Conservation (phyloP, 345 rosid genomes). For the Sisymbrium altissimum region DNA sequence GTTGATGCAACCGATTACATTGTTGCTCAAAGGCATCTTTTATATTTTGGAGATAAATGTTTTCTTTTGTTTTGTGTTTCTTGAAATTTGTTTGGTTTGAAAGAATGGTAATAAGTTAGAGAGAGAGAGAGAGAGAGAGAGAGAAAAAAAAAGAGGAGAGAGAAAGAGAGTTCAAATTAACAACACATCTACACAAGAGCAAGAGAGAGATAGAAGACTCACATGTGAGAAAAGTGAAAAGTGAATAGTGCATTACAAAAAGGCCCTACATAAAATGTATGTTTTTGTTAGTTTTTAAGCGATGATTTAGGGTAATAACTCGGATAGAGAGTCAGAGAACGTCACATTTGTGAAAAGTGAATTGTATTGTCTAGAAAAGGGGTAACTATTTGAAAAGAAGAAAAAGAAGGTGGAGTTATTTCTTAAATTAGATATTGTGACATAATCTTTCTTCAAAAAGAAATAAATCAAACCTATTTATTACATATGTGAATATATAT, state of each 20-base stretch:
- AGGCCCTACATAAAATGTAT: not conserved
- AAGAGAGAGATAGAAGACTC: not conserved
- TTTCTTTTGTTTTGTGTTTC: not conserved
- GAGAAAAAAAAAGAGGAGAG: not conserved
- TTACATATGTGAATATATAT: not conserved
- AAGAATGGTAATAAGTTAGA: constrained; percentile 3
- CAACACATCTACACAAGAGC: too few relatives aligned
- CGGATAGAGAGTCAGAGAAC: not conserved
- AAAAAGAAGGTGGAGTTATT: not conserved
- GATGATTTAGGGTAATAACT: not conserved
- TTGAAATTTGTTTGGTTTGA: constrained; percentile 14
- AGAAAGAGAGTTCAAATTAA: not conserved
- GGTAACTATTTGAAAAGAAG: not conserved
- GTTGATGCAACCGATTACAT: constrained; percentile 82
- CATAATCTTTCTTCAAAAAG: not conserved
- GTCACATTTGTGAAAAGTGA: constrained; percentile 17
- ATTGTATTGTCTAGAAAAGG: not conserved
- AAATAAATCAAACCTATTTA: not conserved
- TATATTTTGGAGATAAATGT: not conserved
- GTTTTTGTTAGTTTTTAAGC: not conserved
- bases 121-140: constrained; percentile 4
- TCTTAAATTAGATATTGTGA: constrained; percentile 4
- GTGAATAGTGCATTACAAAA: not conserved
- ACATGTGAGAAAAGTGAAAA: constrained; percentile 10
- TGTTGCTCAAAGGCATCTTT: constrained; percentile 75